Evolutionary conservation across 805 yeast species (phyloP), one percentile per base, ranked within the genome.

Genomic region (Candida railenensis): DNA sequence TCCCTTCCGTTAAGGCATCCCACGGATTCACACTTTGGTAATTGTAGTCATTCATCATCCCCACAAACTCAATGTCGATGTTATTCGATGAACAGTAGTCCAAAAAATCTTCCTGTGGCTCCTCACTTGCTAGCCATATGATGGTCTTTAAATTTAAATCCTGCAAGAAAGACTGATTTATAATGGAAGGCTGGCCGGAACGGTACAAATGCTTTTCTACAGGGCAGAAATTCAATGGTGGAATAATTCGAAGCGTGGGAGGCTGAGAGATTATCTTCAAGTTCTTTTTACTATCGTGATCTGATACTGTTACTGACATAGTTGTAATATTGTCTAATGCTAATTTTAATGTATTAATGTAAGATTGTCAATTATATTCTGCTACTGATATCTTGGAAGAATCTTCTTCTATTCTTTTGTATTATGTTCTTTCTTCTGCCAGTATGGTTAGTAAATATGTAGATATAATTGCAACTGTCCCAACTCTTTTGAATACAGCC

Each of bases 41-140:
- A 51, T 63, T 63, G 48, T 62, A 65, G 52, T 90, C 96, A 22
- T 89, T 85, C 45, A 84, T 81, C 43, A 87, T 78, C 1, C 95
- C 95, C 34, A 89, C 85, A 63, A 89, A 94, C 63, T 87, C 92
- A 40, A 94, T 73, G 50, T 78, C 77, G 50, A 94, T 89, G 48
- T 80, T 77, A 54, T 85, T 76, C 19, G 75, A 78, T 49, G 85
- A 88, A 40, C 91, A 87, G 63, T 88, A 94, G 57, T 85, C 91
- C 45, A 90, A 67, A 52, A 94, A 80, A 42, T 84, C 87, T 57
- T 92, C 98, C 49, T 82, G 86, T 0, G 99, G 99, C 62, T 92
- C 99, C 61, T 92, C 99, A 33, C 87, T 85, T 1, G 97, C 96
- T 39, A 94, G 74, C 99, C 99, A 92, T 4, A 94, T 79, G 30